Evolutionary conservation across 352 stramenopile species (phyloP).

Genomic region (Phytophthora idaei): DNA sequence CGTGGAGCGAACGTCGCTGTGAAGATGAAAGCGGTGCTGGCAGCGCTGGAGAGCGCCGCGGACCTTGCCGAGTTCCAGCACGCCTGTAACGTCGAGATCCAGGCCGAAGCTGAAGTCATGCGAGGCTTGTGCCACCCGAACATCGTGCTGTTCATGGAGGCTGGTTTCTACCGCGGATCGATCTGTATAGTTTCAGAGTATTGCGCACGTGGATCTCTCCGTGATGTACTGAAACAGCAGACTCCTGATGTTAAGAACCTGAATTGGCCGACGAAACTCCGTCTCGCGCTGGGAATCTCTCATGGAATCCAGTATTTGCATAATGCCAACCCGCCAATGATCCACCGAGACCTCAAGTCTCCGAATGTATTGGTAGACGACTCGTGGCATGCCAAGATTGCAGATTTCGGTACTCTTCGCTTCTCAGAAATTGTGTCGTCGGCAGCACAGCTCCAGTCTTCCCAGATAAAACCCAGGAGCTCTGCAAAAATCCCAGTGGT

Average conservation of each 20-base stretch:
- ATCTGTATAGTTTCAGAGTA: constrained; percentile 97
- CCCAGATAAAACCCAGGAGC: constrained; percentile 28
- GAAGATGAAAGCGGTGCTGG: constrained; percentile 91
- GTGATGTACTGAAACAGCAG: constrained; percentile 90
- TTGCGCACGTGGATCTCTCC: constrained; percentile 93
- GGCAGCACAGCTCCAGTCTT: constrained; percentile 51
- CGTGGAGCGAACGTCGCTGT: constrained; percentile 95
- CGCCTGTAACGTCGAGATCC: constrained; percentile 86
- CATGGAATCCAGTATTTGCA: constrained; percentile 92
- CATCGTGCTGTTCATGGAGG: constrained; percentile 91
- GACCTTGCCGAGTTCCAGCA: constrained; percentile 79
- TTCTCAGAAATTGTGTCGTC: constrained; percentile 88
- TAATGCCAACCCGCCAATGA: constrained; percentile 89
- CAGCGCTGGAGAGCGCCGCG: constrained; percentile 60
- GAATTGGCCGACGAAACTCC: constrained; percentile 82
- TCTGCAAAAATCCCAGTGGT: constrained; percentile 43
- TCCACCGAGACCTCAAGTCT: constrained; percentile 92
- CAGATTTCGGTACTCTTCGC: constrained; percentile 88
- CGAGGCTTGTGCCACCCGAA: constrained; percentile 83
- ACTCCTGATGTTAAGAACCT: constrained; percentile 65
- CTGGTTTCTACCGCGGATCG: constrained; percentile 81
- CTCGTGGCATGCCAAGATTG: constrained; percentile 91
- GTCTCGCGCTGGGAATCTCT: constrained; percentile 77
- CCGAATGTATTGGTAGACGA: constrained; percentile 90
- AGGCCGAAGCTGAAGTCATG: constrained; percentile 84